Conservation (phyloP, 129 eudicot species). For the Ambrosia trifida region DNA sequence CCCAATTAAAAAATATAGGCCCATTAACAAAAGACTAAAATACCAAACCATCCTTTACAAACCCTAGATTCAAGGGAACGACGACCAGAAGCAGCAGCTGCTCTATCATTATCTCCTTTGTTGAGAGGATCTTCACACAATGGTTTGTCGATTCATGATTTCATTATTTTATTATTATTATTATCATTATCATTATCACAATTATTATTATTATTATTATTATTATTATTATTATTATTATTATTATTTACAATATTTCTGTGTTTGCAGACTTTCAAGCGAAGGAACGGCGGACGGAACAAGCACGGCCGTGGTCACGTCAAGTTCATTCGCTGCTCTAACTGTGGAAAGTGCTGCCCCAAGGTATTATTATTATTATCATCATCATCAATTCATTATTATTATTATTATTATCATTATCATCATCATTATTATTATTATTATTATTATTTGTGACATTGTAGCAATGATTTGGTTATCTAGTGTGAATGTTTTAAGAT, state of each 20-base stretch:
- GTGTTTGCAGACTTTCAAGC: conserved; percentile 64
- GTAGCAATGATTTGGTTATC: not conserved
- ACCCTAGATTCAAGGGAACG: conserved; percentile 29
- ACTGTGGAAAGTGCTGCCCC: conserved; percentile 87
- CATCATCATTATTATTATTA: too few species aligned
- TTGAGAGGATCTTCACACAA: conserved; percentile 3
- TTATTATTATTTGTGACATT: not conserved
- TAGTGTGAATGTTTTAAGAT: not conserved
- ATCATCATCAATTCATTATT: too few species aligned
- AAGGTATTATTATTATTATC: conserved; percentile 43
- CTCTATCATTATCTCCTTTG: not conserved
- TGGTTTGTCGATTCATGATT: conserved; percentile 15
- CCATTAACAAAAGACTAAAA: conserved; percentile 1
- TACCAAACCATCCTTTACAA: not conserved
- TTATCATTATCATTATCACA: too few species aligned
- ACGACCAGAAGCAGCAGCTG: conserved; percentile 1
- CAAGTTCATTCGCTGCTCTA: conserved; percentile 78
- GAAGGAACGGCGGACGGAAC: conserved; percentile 85
- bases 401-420: too few species aligned
- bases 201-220: too few species aligned
- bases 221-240: too few species aligned
- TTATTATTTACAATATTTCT: not conserved
- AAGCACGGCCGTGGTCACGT: conserved; percentile 88
- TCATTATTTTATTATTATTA: too few species aligned
- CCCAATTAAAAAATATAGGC: not conserved